Evolutionary conservation across 108 stramenopile genomes (phyloP).

Genomic region (Pelagomonas calceolata): DNA sequence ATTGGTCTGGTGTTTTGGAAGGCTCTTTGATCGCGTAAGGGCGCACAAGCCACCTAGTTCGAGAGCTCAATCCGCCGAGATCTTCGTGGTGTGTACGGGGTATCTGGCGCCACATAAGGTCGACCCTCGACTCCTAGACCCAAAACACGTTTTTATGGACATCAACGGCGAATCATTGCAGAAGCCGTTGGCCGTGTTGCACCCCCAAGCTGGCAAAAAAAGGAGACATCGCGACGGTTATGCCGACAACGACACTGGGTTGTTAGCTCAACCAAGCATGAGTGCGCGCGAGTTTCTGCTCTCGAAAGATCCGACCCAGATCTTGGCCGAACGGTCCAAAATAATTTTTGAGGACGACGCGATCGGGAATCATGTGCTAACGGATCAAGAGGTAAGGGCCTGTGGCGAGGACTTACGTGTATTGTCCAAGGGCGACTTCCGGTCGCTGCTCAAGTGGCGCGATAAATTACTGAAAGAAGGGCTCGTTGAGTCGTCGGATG

Average conservation of each 20-base stretch:
- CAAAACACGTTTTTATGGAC: slow-evolving; percentile 83
- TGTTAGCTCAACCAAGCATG: slow-evolving; percentile 57
- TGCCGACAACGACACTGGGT: slow-evolving; percentile 64
- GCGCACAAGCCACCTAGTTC: slow-evolving; percentile 88
- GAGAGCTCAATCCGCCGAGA: slow-evolving; percentile 87
- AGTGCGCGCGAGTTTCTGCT: slow-evolving; percentile 68
- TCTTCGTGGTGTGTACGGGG: slow-evolving; percentile 83
- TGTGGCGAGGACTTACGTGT: slow-evolving; percentile 79
- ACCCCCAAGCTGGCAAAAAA: slow-evolving; percentile 15
- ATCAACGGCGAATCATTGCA: slow-evolving; percentile 31
- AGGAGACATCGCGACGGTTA: slow-evolving; percentile 79
- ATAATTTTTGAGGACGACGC: slow-evolving; percentile 49
- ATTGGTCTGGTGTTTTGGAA: slow-evolving; percentile 88
- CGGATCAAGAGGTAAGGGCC: slow-evolving; percentile 71
- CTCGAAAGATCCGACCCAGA: slow-evolving; percentile 73
- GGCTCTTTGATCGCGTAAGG: slow-evolving; percentile 75
- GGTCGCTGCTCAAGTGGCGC: slow-evolving; percentile 81
- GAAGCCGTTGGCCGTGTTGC: background rate
- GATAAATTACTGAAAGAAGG: slow-evolving; percentile 44
- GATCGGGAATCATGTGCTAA: slow-evolving; percentile 64
- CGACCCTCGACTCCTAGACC: slow-evolving; percentile 89
- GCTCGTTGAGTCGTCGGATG: background rate
- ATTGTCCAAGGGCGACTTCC: slow-evolving; percentile 91
- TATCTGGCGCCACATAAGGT: slow-evolving; percentile 83
- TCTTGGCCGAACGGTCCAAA: slow-evolving; percentile 72